Evolutionary conservation across 2,329 filamentous ascomycete species (phyloP).

Genomic region (Emmonsia crescens): DNA sequence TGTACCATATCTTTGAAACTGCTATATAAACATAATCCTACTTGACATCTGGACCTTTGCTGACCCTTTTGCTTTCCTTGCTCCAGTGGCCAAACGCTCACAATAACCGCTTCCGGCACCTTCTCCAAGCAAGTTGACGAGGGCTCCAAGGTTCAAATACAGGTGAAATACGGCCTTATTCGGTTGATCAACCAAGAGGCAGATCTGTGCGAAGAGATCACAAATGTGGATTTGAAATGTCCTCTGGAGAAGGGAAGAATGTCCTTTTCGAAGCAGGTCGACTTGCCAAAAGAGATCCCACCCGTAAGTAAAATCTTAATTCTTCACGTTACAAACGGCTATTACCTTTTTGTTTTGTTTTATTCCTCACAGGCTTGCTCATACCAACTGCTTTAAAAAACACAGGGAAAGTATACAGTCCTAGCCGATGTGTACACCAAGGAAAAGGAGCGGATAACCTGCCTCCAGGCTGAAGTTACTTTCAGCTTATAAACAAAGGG

Average conservation of each 20-base stretch:
- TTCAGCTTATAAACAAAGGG: conserved; percentile 5
- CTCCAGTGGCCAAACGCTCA: conserved; percentile 61
- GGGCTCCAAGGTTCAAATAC: conserved; percentile 69
- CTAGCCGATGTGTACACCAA: conserved; percentile 70
- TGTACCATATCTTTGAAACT: conserved; percentile 2
- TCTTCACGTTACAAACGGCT: neutral
- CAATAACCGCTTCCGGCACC: conserved; percentile 68
- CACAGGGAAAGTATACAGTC: conserved; percentile 79
- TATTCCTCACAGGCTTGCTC: neutral
- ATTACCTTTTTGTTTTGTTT: conserved; percentile 3
- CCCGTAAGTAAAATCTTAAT: conserved; percentile 50
- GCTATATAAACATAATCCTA: too few relatives aligned
- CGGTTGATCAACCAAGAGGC: conserved; percentile 69
- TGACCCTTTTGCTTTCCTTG: neutral
- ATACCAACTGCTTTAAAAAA: conserved; percentile 4
- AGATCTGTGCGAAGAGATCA: conserved; percentile 80
- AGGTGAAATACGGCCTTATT: conserved; percentile 92
- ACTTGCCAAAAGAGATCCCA: conserved; percentile 77
- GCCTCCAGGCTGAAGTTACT: conserved; percentile 53
- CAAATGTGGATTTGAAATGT: conserved; percentile 80
- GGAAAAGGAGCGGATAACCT: conserved; percentile 68
- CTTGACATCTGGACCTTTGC: neutral
- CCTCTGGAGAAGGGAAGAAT: conserved; percentile 72
- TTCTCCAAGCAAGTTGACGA: conserved; percentile 61
- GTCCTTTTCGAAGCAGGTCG: conserved; percentile 65